Evolutionary conservation across 2,329 filamentous ascomycete genomes (phyloP), one percentile per base, ranked within the genome.

Genomic region (Epicoccum nigrum): DNA sequence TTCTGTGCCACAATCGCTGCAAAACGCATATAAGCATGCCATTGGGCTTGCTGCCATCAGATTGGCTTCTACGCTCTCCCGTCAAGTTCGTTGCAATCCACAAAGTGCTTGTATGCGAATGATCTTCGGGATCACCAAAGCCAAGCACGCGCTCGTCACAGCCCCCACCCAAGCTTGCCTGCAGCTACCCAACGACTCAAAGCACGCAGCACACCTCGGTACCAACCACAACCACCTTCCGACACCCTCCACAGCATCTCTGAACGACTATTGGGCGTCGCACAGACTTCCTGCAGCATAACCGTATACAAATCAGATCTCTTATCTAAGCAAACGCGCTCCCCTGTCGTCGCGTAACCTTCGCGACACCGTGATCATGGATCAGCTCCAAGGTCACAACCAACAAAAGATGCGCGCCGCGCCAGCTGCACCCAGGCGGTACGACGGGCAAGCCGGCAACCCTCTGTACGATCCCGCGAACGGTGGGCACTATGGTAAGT

Each of bases 401-500:
- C 68, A 72, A 62, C 70, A 72, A 56, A 70, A 73, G 58, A 67
- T 69, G 66, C 72, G 65, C 64, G 69, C 69, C 50, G 60, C 63
- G 42, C 63, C 68, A 28, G 69, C 70, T 31, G 71, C 59, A 45
- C 74, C 68, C 50, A 76, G 58, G 67, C 76, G 74, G 59, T 81
- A 81, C 55, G 79, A 81, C 55, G 79, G 79, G 30, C 73, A 76
- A 65, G 76, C 79, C 54, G 78, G 78, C 39, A 75, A 77, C 53
- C 77, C 77, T 28, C 55, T 76, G 51, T 81, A 81, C 60, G 77
- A 80, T 56, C 58, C 74, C 6, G 56, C 57, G 20, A 74, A 77
- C 59, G 76, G 77, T 34, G 79, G 79, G 40, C 79, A 81, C 62
- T 81, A 80, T 66, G 79, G 79, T 77, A 65, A 46, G 74, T 71